These are phyloP conservation scores for Sisymbrium altissimum DNA, from an alignment of 345 rosid genomes.

Conservation along the genomic window DNA sequence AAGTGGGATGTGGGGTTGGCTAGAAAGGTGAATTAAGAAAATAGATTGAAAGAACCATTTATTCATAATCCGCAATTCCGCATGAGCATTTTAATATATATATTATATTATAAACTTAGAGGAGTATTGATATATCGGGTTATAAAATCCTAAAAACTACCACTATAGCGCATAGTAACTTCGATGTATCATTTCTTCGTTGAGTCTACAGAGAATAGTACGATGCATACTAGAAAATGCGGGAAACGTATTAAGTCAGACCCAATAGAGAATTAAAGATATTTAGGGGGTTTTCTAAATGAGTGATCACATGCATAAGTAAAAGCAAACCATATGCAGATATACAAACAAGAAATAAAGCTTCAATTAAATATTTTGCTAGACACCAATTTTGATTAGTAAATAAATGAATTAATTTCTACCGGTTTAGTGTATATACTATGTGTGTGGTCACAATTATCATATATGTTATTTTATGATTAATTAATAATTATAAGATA, in stretches of 20 bases:
- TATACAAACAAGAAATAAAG: background rate
- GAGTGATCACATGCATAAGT: background rate
- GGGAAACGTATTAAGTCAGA: background rate
- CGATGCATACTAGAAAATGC: background rate
- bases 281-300: too few relatives aligned
- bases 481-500: too few relatives aligned
- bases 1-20: slow-evolving; percentile 43
- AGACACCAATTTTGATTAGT: too few relatives aligned
- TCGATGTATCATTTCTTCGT: background rate
- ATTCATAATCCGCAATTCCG: background rate
- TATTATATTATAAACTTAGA: background rate
- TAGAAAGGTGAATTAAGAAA: background rate
- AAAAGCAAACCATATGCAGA: background rate
- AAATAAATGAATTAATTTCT: too few relatives aligned
- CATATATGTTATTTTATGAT: too few relatives aligned
- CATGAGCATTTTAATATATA: background rate
- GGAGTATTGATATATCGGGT: background rate
- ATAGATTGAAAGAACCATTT: background rate
- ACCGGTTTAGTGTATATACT: too few relatives aligned
- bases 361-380: too few relatives aligned
- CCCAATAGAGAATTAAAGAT: too few relatives aligned
- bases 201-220: background rate
- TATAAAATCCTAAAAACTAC: background rate
- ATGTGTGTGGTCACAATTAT: too few relatives aligned
- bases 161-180: background rate